phyloP scores from a whole-genome alignment of 352 stramenopile species.

The Phytophthora chlamydospora region DNA sequence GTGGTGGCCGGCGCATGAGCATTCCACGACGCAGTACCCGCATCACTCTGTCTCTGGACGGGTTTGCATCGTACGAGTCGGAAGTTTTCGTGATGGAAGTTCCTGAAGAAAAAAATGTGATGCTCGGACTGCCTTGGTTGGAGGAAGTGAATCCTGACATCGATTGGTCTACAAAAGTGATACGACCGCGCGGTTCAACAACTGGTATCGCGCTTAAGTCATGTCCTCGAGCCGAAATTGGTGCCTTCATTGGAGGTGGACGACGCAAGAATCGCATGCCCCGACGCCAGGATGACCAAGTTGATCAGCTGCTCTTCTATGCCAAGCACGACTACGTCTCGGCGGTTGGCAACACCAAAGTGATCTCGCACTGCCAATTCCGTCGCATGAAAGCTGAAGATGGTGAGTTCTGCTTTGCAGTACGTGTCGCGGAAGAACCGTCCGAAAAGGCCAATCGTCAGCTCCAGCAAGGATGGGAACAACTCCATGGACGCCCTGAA shows the following conservation, averaged over 20 bases:
- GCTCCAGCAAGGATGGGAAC: background rate
- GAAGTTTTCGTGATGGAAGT: slow-evolving; percentile 19
- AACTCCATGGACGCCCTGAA: background rate
- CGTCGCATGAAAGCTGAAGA: background rate
- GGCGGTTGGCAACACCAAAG: background rate
- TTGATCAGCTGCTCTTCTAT: background rate
- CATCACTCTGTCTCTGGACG: background rate
- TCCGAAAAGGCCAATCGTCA: background rate
- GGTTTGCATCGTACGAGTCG: slow-evolving; percentile 1
- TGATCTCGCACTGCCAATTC: too few species aligned
- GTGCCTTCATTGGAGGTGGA: background rate
- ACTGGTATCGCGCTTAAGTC: too few species aligned
- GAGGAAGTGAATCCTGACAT: slow-evolving; percentile 11
- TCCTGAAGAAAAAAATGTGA: slow-evolving; percentile 6
- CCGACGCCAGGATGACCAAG: too few species aligned
- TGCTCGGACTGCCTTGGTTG: slow-evolving; percentile 21
- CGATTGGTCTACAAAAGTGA: slow-evolving; percentile 4
- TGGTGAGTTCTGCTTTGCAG: slow-evolving; percentile 13
- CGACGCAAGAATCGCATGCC: background rate
- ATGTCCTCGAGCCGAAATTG: too few species aligned
- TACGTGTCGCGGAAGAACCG: background rate
- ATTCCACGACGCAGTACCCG: slow-evolving; percentile 4
- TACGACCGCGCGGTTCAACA: background rate
- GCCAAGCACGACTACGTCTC: slow-evolving; percentile 3
- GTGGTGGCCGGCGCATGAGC: background rate